phyloP scores from a whole-genome alignment of 495 filamentous ascomycete species.

The Talaromyces thailandensis region DNA sequence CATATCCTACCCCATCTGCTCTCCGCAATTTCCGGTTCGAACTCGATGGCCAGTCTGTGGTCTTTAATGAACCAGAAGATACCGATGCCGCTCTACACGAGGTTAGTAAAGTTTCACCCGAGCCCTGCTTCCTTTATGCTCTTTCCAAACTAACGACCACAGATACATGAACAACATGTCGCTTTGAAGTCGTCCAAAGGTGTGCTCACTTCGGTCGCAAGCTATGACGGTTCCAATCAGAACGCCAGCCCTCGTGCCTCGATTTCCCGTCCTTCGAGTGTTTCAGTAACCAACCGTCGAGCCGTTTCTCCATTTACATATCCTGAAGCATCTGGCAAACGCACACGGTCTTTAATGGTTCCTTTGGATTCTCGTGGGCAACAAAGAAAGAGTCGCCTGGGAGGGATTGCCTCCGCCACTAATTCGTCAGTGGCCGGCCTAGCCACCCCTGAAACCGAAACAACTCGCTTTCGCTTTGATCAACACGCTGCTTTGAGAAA shows the following conservation, averaged over 20 bases:
- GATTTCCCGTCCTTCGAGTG: slow-evolving; percentile 18
- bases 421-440: slow-evolving; percentile 27
- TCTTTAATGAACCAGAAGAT: slow-evolving; percentile 61
- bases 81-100: slow-evolving; percentile 42
- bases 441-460: slow-evolving; percentile 37
- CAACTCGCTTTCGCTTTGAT: slow-evolving; percentile 18
- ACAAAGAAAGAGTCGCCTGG: slow-evolving; percentile 13
- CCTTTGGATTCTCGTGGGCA: slow-evolving; percentile 25
- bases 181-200: slow-evolving; percentile 46
- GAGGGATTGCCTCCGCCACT: slow-evolving; percentile 6
- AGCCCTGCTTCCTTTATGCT: not conserved
- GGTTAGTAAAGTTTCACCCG: slow-evolving; percentile 32
- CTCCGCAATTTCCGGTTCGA: slow-evolving; percentile 68
- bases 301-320: slow-evolving; percentile 51
- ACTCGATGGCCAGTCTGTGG: slow-evolving; percentile 52
- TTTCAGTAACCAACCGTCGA: slow-evolving; percentile 32
- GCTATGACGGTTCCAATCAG: slow-evolving; percentile 23
- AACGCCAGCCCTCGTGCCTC: slow-evolving; percentile 12
- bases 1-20: slow-evolving; percentile 65
- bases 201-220: slow-evolving; percentile 40
- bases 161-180: slow-evolving; percentile 42
- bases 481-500: slow-evolving; percentile 20
- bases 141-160: slow-evolving; percentile 4
- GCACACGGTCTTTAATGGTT: slow-evolving; percentile 18
- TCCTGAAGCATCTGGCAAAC: slow-evolving; percentile 37